phyloP scores from a whole-genome alignment of 495 filamentous ascomycete species.

The Podospora australis region DNA sequence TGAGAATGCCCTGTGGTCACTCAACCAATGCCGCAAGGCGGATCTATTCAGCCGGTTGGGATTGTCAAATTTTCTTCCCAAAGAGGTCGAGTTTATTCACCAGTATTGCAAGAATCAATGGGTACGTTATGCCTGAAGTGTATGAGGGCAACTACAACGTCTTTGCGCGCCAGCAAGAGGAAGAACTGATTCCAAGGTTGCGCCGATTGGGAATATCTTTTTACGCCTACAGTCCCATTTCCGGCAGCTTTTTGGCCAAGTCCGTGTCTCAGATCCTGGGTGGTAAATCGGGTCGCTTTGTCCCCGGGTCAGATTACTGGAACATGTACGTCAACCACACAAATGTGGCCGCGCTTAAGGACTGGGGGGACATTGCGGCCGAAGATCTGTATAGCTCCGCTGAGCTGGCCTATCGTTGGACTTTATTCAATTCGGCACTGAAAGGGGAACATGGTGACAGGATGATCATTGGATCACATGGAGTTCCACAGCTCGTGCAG shows the following conservation, averaged over 20 bases:
- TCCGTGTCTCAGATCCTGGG: background rate
- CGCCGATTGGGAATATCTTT: background rate
- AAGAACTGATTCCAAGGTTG: background rate
- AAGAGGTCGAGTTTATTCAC: slow-evolving; percentile 46
- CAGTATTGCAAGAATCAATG: slow-evolving; percentile 39
- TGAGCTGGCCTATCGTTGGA: background rate
- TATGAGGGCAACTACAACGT: slow-evolving; percentile 3
- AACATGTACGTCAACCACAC: background rate
- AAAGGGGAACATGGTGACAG: background rate
- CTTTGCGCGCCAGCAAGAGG: background rate
- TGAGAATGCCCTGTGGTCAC: slow-evolving; percentile 40
- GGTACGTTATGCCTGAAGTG: background rate
- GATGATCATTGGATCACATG: background rate
- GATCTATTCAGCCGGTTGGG: slow-evolving; percentile 43
- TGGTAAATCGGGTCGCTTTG: background rate
- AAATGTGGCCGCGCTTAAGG: background rate
- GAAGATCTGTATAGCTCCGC: background rate
- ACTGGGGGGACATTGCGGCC: background rate
- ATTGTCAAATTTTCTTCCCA: slow-evolving; percentile 45
- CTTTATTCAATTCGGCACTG: background rate
- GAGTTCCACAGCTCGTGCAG: background rate
- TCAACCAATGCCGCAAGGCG: slow-evolving; percentile 43
- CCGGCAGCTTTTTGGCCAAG: background rate
- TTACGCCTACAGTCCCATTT: background rate
- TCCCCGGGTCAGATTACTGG: background rate